phyloP scores from a whole-genome alignment of 1,139 yeast genomes.

The Blastobotrys persicus region DNA sequence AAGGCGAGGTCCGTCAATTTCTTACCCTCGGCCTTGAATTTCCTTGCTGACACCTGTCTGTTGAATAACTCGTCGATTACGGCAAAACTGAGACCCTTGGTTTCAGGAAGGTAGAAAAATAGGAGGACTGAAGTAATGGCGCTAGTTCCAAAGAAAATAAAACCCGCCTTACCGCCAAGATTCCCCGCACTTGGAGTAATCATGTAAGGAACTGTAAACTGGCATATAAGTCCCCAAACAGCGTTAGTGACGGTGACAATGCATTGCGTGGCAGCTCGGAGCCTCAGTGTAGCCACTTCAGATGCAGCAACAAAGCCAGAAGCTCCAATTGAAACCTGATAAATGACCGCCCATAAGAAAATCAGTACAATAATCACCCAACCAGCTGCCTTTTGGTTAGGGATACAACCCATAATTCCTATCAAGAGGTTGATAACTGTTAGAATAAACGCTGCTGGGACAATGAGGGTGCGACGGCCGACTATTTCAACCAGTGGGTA shows the following conservation, averaged over 20 bases:
- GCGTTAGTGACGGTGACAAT: slow-evolving; percentile 45
- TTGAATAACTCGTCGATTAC: slow-evolving; percentile 3
- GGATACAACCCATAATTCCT: slow-evolving; percentile 1
- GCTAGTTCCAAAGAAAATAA: slow-evolving; percentile 6
- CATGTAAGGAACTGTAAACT: slow-evolving; percentile 66
- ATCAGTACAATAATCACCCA: slow-evolving; percentile 5
- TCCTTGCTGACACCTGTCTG: slow-evolving; percentile 3
- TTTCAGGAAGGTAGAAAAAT: slow-evolving; percentile 7
- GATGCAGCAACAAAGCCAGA: slow-evolving; percentile 7
- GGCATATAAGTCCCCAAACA: slow-evolving; percentile 74
- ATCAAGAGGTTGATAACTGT: slow-evolving; percentile 2
- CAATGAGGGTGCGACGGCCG: not conserved
- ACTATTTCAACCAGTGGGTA: slow-evolving; percentile 4
- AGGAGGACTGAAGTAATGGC: slow-evolving; percentile 1
- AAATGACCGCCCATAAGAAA: not conserved
- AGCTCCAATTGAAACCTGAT: slow-evolving; percentile 4
- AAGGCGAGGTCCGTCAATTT: not conserved
- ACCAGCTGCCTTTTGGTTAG: not conserved
- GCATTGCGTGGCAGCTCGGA: slow-evolving; percentile 2
- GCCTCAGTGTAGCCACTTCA: slow-evolving; percentile 1
- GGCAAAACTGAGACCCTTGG: slow-evolving; percentile 3
- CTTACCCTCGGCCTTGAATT: slow-evolving; percentile 7
- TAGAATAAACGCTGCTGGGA: slow-evolving; percentile 2
- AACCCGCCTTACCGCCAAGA: slow-evolving; percentile 10
- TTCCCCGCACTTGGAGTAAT: slow-evolving; percentile 56